Percentiles rank a stretch among this genome's conserved stretches.
Evolutionary conservation across 371 early-diverging fungal genomes (phyloP).

Genomic region (Rhizomucor pusillus): DNA sequence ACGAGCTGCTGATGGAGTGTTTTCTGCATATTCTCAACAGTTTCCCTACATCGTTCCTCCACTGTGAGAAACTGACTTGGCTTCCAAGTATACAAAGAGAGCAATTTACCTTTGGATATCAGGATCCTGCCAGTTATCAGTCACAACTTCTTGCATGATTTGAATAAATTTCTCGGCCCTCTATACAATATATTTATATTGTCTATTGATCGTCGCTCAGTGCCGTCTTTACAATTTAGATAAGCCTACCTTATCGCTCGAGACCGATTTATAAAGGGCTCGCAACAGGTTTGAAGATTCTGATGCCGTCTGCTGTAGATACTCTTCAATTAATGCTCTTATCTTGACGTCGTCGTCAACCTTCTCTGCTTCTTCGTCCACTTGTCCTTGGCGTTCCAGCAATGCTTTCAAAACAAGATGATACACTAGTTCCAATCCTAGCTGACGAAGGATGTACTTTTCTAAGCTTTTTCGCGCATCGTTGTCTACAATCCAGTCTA

Average conservation of each 20-base stretch:
- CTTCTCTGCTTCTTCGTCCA: no score
- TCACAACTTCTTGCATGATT: neutral
- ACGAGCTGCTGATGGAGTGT: slow-evolving; percentile 9
- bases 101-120: slow-evolving; percentile 1
- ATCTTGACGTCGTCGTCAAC: no score
- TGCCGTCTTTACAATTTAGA: no score
- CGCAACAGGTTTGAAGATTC: no score
- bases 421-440: slow-evolving; percentile 19
- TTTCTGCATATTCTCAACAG: slow-evolving; percentile 4
- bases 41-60: slow-evolving; percentile 10
- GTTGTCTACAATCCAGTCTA: slow-evolving; percentile 10
- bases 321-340: no score
- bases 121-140: neutral
- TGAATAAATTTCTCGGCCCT: slow-evolving; percentile 5
- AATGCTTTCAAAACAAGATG: slow-evolving; percentile 5
- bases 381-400: no score
- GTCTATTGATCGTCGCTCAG: no score
- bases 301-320: no score
- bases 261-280: no score
- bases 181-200: neutral
- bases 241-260: no score
- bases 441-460: slow-evolving; percentile 23
- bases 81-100: neutral
- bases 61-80: neutral
- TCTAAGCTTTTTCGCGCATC: slow-evolving; percentile 18